Base-by-base conservation (phyloP, 495 filamentous ascomycete species). In the Pseudoneurospora amorphoporcata region DNA sequence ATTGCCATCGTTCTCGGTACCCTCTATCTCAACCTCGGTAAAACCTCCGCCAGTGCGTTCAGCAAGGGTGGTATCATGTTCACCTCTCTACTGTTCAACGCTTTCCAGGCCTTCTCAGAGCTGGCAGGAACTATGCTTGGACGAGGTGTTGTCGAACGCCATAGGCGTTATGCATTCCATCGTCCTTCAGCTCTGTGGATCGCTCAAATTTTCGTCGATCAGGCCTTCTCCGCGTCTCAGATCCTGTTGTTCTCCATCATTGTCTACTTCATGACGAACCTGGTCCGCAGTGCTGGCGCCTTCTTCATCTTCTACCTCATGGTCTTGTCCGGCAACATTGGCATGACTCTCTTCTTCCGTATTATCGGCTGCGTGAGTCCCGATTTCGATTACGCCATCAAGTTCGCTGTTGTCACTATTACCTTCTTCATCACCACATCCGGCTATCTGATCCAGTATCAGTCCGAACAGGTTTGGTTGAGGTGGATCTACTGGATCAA, bases 401-500 rank as follows among this genome's bases (percentile, higher is more conserved):
- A 92, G 79, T 91, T 93, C 76, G 93, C 90, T 3, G 87, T 89
- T 8, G 84, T 91, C 2, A 87, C 91, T 37, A 92, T 96, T 76
- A 94, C 92, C 0, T 79, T 94, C 17, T 92, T 94, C 77, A 88
- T 96, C 40, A 78, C 92, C 43, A 95, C 92, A 0, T 90, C 88
- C 6, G 93, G 93, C 10, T 95, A 95, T 81, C 81, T 94, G 14
- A 92, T 95, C 72, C 91, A 93, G 73, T 93, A 88, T 75, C 86
- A 89, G 35, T 84, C 80, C 8, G 83, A 90, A 68, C 88, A 92
- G 71, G 89, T 90, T 8, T 94, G 92, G 92, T 80, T 93, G 32
- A 81, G 90, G 23, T 94, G 92, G 92, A 90, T 95, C 53, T 94
- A 92, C 82, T 95, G 88, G 79, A 86, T 94, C 77, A 94, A 94